Conservation (phyloP, 139 green algal genomes). For the Chlamydomonas urium region DNA sequence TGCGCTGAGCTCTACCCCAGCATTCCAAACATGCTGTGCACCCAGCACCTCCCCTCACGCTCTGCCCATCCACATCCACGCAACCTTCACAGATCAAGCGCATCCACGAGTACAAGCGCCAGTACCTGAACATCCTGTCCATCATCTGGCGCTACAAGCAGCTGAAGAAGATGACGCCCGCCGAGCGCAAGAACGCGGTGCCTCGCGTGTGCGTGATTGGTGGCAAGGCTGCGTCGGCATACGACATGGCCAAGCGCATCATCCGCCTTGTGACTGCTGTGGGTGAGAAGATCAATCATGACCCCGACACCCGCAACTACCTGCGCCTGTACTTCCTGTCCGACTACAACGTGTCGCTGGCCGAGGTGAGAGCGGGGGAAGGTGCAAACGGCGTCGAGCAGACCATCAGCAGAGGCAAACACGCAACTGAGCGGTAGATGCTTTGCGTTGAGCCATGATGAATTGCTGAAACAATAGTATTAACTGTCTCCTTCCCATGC, state of each 20-base stretch:
- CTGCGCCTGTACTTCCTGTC: constrained; percentile 86
- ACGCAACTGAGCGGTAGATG: no score
- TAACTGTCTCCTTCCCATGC: no score
- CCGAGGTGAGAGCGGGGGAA: constrained; percentile 55
- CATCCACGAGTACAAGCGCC: constrained; percentile 99
- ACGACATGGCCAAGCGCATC: constrained; percentile 98
- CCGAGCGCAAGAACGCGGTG: constrained; percentile 66
- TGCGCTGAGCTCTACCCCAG: no score
- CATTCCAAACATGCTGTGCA: no score
- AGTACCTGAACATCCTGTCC: constrained; percentile 89
- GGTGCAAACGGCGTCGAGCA: no score
- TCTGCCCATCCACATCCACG: no score
- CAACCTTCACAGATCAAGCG: constrained; percentile 95
- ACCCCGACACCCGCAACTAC: constrained; percentile 70
- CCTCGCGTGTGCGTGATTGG: constrained; percentile 86
- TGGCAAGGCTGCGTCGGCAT: constrained; percentile 96
- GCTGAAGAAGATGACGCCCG: constrained; percentile 84
- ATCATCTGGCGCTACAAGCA: constrained; percentile 87
- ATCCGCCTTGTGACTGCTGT: constrained; percentile 93
- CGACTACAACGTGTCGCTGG: constrained; percentile 97
- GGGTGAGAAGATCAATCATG: constrained; percentile 83
- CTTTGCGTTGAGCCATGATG: no score
- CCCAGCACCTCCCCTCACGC: no score
- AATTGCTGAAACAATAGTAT: no score
- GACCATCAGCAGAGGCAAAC: no score